Conservation (phyloP, 2,329 filamentous ascomycete species). For the Diaporthe sp. region DNA sequence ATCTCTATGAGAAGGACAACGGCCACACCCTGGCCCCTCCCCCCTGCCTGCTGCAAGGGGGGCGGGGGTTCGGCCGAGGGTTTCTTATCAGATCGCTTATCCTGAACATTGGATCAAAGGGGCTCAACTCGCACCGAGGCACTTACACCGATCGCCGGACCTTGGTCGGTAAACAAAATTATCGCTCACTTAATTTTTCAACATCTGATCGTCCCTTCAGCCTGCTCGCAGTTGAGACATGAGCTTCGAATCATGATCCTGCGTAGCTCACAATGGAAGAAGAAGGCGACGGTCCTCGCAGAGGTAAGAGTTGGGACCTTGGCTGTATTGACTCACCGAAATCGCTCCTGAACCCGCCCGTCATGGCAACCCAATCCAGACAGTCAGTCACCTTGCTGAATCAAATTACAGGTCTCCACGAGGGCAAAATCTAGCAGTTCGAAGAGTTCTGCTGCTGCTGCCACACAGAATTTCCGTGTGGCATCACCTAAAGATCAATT, state of each 20-base stretch:
- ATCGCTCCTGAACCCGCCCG: neutral
- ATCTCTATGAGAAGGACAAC: neutral
- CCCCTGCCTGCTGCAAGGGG: neutral
- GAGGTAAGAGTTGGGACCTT: conserved; percentile 48
- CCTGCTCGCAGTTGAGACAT: conserved; percentile 31
- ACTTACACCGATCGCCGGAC: conserved; percentile 38
- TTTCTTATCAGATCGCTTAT: conserved; percentile 19
- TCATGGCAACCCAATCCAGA: neutral
- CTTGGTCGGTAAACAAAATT: neutral
- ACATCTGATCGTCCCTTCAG: neutral
- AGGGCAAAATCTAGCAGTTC: conserved; percentile 34
- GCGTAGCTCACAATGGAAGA: conserved; percentile 55
- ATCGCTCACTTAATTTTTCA: neutral
- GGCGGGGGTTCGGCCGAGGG: neutral
- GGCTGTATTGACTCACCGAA: conserved; percentile 8
- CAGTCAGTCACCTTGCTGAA: neutral
- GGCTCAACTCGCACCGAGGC: neutral
- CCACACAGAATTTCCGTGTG: conserved; percentile 41
- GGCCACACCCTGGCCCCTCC: neutral
- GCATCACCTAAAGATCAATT: conserved; percentile 45
- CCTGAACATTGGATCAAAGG: conserved; percentile 6
- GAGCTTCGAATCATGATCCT: conserved; percentile 53
- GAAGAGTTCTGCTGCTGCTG: conserved; percentile 39
- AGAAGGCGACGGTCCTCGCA: conserved; percentile 52
- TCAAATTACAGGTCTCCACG: conserved; percentile 19